Evolutionary conservation across 352 stramenopile species (phyloP), one percentile per base, ranked within the genome.

Genomic region (Elongisporangium prolatum): DNA sequence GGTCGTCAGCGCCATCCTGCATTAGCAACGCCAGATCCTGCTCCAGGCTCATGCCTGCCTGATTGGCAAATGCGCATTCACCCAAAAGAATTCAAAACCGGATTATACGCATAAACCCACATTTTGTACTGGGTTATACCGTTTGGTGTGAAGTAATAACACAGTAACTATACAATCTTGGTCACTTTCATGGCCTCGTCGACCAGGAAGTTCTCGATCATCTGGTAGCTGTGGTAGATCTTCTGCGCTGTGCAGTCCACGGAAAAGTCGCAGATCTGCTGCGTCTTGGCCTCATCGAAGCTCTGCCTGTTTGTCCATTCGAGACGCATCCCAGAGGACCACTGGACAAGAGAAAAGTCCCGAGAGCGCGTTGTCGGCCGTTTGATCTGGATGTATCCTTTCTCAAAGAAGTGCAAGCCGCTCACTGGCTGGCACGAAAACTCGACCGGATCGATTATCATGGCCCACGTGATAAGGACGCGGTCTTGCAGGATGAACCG

Each of bases 371-470:
- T 67, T 25, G 60, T 52, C 21, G 68, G 68, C 20, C 65, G 61
- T 56, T 71, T 72, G 6, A 72, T 72, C 49, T 80, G 21, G 40
- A 76, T 76, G 57, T 74, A 80, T 7, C 71, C 68, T 14, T 68
- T 71, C 58, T 79, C 68, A 21, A 74, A 28, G 54, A 79, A 79
- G 7, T 60, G 71, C 16, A 79, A 65, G n/a, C 71, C 71, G 10
- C 56, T 57, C 44, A 67, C 60, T n/a, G 64, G 64, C 21, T 75
- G 61, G 14, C 60, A 40, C 2, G 67, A 69, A 47, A 83, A 77
- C 40, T 75, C 71, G 18, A 80, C 59, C 7, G 68, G 70, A n/a
- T 75, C 65, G 1, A 67, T 74, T 13, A 80, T 51, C 10, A 66
- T 73, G 50, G 64, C 66, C 74, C 74, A 75, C 24, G 72, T 66